Percentiles rank a stretch among this genome's conserved stretches.
These are phyloP conservation scores for Plasmodium gallinaceum DNA, from an alignment of 169 alveolate genomes.

Conservation along the genomic window DNA sequence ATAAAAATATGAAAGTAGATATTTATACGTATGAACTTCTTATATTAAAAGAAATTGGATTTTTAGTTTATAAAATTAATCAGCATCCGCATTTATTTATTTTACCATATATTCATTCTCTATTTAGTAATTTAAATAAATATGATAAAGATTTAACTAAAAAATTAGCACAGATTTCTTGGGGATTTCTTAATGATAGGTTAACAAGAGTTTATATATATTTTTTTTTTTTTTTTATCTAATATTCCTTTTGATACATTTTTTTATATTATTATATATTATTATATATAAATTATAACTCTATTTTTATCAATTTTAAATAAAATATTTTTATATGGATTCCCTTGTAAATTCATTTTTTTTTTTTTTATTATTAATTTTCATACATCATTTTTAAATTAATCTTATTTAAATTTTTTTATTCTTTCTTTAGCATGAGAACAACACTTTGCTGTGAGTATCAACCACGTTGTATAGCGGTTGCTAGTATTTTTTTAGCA, in stretches of 20 bases:
- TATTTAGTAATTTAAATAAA: conserved; percentile 87
- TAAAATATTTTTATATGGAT: no score
- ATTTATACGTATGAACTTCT: conserved; percentile 89
- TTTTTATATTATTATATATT: no score
- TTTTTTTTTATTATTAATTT: no score
- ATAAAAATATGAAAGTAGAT: conserved; percentile 81
- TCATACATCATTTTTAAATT: no score
- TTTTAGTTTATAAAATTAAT: conserved; percentile 83
- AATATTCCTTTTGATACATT: conserved; percentile 3
- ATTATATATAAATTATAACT: no score
- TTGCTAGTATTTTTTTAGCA: conserved; percentile 84
- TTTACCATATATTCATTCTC: conserved; percentile 89
- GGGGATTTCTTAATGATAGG: conserved; percentile 94
- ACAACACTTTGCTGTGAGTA: conserved; percentile 85
- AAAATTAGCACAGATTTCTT: conserved; percentile 91
- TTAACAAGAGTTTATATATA: conserved; percentile 23
- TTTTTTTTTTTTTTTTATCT: neutral
- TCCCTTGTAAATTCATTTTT: no score
- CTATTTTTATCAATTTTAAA: no score
- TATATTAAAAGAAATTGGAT: conserved; percentile 91
- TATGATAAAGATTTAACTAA: conserved; percentile 80
- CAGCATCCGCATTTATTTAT: conserved; percentile 89
- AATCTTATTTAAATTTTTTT: no score
- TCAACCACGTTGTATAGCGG: conserved; percentile 86
- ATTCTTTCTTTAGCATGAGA: conserved; percentile 79